Evolutionary conservation across 192 early-diverging fungal species (phyloP), one percentile per base, ranked within the genome.

Genomic region (Spizellomyces sp.): DNA sequence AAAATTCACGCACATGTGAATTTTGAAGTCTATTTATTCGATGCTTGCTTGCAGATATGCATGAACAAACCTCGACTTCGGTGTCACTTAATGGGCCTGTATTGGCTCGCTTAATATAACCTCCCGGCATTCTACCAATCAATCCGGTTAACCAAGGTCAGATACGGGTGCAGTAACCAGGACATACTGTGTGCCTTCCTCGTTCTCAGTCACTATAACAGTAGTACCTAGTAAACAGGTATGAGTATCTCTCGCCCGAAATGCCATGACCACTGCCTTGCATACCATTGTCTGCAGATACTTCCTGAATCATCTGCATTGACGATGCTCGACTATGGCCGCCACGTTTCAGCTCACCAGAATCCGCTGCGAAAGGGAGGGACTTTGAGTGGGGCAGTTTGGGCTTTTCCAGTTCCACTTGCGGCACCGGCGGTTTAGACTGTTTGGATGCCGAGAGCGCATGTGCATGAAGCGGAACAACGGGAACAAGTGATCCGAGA

Each of bases 81-180:
- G 84, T 88, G 60, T 88, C 87, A 48, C 85, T 86, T 57, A 86
- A 75, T 8, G 85, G 83, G 15, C 73, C 73, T 12, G 58, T 61
- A 46, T 71, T 74, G 0, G 12, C 65, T 12, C 63, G 66, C 50
- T 70, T 70, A 6, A 43, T 14, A 59, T 64, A 56, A 46, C 45
- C n/a, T 15, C 47, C 48, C 12, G 69, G 69, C 52, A 72, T 76
- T 42, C 15, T 17, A 42, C 47, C 41, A 42, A 27, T 41, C 5
- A 15, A 15, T 61, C 42, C 50, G 50, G 4, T 36, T 36, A 36
- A 36, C 27, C 3, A 36, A 36, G 0, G 27, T 36, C 27, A 36
- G 3, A 36, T 36, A 36, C 0, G 1, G 0, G 27, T 36, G 27
- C 27, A 0, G 27, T 3, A 36, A 36, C 27, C 0, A 36, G 27